Conservation (phyloP, 1,284 basidiomycete genomes). For the Meripilus lineatus region DNA sequence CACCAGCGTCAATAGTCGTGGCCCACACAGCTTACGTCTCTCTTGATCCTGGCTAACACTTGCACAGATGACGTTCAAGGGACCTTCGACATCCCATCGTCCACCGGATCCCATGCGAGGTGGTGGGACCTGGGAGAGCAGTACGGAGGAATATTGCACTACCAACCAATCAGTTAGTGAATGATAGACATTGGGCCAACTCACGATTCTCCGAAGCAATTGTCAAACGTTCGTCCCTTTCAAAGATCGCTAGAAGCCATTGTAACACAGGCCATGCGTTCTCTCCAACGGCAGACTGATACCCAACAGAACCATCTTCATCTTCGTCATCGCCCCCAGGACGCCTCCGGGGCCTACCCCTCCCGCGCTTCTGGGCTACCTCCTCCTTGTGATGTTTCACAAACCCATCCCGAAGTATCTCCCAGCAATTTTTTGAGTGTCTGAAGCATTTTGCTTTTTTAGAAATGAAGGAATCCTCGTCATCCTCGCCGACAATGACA, state of each 20-base stretch:
- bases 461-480: conserved; percentile 53
- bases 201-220: conserved; percentile 27
- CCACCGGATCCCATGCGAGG: conserved; percentile 44
- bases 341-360: conserved; percentile 22
- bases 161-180: conserved; percentile 7
- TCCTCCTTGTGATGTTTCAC: conserved; percentile 30
- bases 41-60: conserved; percentile 42
- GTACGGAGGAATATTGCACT: conserved; percentile 45
- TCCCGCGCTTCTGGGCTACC: conserved; percentile 21
- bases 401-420: conserved; percentile 50
- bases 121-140: conserved; percentile 62
- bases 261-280: conserved; percentile 62
- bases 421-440: conserved; percentile 56
- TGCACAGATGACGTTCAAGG: conserved; percentile 52
- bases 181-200: conserved; percentile 25
- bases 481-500: conserved; percentile 30
- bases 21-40: conserved; percentile 38
- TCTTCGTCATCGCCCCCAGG: conserved; percentile 22
- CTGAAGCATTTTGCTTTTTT: conserved; percentile 47
- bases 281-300: conserved; percentile 37
- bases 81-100: conserved; percentile 54
- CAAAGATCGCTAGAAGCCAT: conserved; percentile 61
- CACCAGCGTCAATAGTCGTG: conserved; percentile 49
- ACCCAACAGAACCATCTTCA: conserved; percentile 19
- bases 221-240: conserved; percentile 50